These are phyloP conservation scores for Pestalotiopsis fici DNA, from an alignment of 2,329 filamentous ascomycete species.

Conservation along the genomic window DNA sequence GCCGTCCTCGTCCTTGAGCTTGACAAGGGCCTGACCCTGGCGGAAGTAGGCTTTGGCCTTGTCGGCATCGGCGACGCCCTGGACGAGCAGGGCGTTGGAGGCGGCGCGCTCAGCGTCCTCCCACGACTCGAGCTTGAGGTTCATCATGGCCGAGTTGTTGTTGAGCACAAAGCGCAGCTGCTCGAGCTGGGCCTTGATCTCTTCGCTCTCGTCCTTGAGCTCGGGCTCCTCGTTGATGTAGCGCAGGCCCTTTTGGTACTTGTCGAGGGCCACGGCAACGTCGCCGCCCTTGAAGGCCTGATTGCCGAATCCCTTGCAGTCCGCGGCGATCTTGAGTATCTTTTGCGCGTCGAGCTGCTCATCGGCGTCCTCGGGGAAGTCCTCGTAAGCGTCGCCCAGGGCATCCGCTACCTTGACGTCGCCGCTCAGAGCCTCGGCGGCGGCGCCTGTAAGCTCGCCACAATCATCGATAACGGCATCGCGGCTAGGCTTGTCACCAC, in stretches of 20 bases:
- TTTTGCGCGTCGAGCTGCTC: conserved; percentile 65
- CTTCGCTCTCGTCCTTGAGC: conserved; percentile 66
- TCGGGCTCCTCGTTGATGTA: conserved; percentile 68
- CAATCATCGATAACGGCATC: conserved; percentile 80
- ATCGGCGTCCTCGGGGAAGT: conserved; percentile 82
- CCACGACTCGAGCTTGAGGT: conserved; percentile 77
- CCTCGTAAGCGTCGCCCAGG: conserved; percentile 90
- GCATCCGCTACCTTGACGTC: conserved; percentile 71
- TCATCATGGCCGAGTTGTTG: conserved; percentile 84
- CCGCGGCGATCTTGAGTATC: conserved; percentile 76
- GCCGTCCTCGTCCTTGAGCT: conserved; percentile 80
- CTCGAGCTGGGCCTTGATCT: conserved; percentile 67
- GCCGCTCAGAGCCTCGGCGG: conserved; percentile 61
- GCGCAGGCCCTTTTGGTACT: conserved; percentile 82
- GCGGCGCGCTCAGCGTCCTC: conserved; percentile 72
- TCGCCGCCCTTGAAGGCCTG: conserved; percentile 85
- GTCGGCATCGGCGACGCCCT: conserved; percentile 70
- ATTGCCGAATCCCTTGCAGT: conserved; percentile 91
- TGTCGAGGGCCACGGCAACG: conserved; percentile 71
- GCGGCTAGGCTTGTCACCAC: conserved; percentile 74
- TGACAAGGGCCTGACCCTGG: conserved; percentile 73
- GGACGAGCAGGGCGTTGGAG: conserved; percentile 69
- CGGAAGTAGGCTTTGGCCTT: conserved; percentile 89
- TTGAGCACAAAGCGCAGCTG: conserved; percentile 82
- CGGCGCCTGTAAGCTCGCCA: conserved; percentile 75